A percentile compares a stretch with the other conserved stretches of the same genome.
These are phyloP conservation scores for Lophium mytilinum DNA, from an alignment of 495 filamentous ascomycete genomes.

Conservation along the genomic window DNA sequence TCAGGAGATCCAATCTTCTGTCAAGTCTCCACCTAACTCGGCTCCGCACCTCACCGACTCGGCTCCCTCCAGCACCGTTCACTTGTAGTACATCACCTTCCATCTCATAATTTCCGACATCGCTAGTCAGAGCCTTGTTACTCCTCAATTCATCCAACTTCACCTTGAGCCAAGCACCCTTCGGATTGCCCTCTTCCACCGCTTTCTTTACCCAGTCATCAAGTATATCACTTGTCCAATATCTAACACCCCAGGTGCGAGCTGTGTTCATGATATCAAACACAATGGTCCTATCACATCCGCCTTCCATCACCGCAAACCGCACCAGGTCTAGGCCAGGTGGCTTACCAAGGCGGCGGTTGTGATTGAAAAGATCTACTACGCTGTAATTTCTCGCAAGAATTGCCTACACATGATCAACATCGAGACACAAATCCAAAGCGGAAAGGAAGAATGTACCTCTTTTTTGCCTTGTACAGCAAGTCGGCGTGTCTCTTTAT, in stretches of 20 bases:
- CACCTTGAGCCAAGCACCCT: slow-evolving; percentile 15
- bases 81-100: neutral
- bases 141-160: slow-evolving; percentile 10
- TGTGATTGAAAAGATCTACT: slow-evolving; percentile 20
- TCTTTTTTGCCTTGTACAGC: slow-evolving; percentile 11
- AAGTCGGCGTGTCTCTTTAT: neutral
- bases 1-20: too few relatives aligned
- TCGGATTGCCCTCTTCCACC: slow-evolving; percentile 11
- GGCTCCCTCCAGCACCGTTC: neutral
- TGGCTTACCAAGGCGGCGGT: slow-evolving; percentile 15
- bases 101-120: neutral
- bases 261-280: slow-evolving; percentile 17
- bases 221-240: neutral
- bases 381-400: slow-evolving; percentile 8
- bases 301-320: slow-evolving; percentile 20
- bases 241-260: slow-evolving; percentile 4
- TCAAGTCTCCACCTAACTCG: neutral
- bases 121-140: neutral
- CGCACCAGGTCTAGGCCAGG: slow-evolving; percentile 10
- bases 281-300: slow-evolving; percentile 15
- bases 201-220: slow-evolving; percentile 1
- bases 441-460: too few relatives aligned
- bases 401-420: neutral
- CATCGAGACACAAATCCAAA: too few relatives aligned
- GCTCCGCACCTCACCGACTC: neutral